A percentile compares a stretch with the other conserved stretches of the same genome.
Evolutionary conservation across 2,329 filamentous ascomycete species (phyloP).

Genomic region (Colletotrichum liriopes): DNA sequence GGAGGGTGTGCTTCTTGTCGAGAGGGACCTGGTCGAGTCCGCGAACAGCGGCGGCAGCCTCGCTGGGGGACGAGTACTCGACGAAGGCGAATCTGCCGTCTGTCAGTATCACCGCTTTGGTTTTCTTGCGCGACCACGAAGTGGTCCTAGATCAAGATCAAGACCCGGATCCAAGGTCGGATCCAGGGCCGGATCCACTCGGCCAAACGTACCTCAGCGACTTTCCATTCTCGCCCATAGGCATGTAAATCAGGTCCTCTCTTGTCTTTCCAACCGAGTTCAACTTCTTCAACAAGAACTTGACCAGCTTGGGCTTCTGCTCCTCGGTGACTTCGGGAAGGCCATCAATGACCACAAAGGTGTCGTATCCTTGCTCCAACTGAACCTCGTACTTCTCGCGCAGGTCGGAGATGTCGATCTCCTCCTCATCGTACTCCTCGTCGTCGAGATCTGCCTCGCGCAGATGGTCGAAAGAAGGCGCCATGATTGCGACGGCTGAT

Average conservation of each 20-base stretch:
- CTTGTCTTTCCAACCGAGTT: constrained; percentile 86
- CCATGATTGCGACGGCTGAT: constrained; percentile 76
- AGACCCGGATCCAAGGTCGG: neutral
- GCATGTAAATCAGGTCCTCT: constrained; percentile 95
- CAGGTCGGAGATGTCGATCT: constrained; percentile 96
- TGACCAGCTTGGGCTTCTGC: constrained; percentile 93
- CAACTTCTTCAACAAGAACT: constrained; percentile 95
- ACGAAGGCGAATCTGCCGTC: constrained; percentile 89
- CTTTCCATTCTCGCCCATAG: constrained; percentile 87
- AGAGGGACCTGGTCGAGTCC: constrained; percentile 88
- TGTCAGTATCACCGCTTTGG: constrained; percentile 29
- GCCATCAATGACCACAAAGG: constrained; percentile 96
- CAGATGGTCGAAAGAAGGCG: constrained; percentile 92
- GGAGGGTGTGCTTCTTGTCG: constrained; percentile 96
- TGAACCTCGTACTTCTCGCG: constrained; percentile 96
- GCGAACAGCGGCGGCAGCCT: constrained; percentile 91
- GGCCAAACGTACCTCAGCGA: constrained; percentile 80
- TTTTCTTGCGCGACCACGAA: neutral
- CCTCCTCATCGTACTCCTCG: constrained; percentile 90
- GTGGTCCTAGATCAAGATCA: neutral
- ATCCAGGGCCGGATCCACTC: constrained; percentile 24
- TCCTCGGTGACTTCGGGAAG: constrained; percentile 91
- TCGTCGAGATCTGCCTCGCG: constrained; percentile 90
- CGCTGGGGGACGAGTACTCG: constrained; percentile 91
- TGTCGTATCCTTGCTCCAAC: constrained; percentile 94